Percentiles rank a stretch among this genome's conserved stretches.
Conservation (phyloP, 2,329 filamentous ascomycete genomes). For the Aureobasidium sp. region DNA sequence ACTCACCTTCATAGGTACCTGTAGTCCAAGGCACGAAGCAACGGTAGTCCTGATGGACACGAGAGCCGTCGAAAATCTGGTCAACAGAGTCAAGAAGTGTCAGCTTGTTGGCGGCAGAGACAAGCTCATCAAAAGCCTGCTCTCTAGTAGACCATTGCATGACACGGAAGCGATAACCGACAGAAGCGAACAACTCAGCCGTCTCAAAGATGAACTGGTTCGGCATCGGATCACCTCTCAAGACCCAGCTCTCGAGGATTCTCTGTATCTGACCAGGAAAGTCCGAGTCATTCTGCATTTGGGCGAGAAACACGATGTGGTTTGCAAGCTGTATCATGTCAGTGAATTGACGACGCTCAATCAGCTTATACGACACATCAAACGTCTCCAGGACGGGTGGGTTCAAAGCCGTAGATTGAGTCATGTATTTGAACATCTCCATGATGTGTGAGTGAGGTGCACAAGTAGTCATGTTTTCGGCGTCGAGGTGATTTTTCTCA, state of each 20-base stretch:
- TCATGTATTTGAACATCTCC: neutral
- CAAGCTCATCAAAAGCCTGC: neutral
- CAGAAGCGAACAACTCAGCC: neutral
- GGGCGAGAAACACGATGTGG: neutral
- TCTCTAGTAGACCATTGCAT: neutral
- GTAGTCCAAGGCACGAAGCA: neutral
- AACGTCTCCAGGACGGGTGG: slow-evolving; percentile 1
- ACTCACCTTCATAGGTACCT: neutral
- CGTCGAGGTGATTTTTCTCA: neutral
- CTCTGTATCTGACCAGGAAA: neutral
- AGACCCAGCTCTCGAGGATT: neutral
- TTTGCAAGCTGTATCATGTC: slow-evolving; percentile 3
- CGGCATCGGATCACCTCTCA: neutral
- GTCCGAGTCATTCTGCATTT: neutral
- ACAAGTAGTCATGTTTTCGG: neutral
- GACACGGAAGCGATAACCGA: neutral
- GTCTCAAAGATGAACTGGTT: neutral
- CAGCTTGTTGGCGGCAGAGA: neutral
- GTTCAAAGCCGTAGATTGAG: neutral
- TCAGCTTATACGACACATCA: neutral
- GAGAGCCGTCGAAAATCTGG: neutral
- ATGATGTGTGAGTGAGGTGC: neutral
- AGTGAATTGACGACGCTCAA: slow-evolving; percentile 7
- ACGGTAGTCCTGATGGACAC: neutral
- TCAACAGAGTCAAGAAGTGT: neutral